Evolutionary conservation across 2,329 filamentous ascomycete genomes (phyloP), one percentile per base, ranked within the genome.

Genomic region (Cryoendolithus antarcticus): DNA sequence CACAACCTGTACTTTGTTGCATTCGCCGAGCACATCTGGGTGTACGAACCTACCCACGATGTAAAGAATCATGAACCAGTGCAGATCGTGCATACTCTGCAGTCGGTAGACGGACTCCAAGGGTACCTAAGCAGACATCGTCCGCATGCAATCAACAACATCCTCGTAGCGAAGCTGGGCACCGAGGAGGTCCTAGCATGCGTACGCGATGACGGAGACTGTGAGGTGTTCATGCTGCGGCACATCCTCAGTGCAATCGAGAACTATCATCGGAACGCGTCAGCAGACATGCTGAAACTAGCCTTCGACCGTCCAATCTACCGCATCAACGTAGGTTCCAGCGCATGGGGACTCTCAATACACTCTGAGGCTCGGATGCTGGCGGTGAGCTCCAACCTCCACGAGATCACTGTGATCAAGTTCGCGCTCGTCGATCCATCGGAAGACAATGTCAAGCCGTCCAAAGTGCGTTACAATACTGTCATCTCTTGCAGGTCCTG

Each of bases 281-380:
- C 19, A 21, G 19, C 19, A 6, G 19, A 21, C 19, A 21, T 21
- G 19, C 19, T 21, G 19, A 21, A 21, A 6, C 19, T 21, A 21
- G 19, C 19, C 19, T 21, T 21, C 24, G 24, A 27, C 4, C 24
- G 43, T 52, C 64, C 65, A 0, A 83, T 93, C 53, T 83, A 94
- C 41, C 74, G 77, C 42, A 74, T 82, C 30, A 86, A 82, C 54
- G 86, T 94, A 2, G 74, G 75, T 1, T 64, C 62, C 15, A 89
- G 84, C 43, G 89, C 88, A 2, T 98, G 91, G 91, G 91, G 89
- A 0, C 62, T 94, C 35, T 81, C 86, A 6, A 71, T 94, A 8
- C 89, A 96, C 57, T 71, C 75, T 44, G 66, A 78, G 45, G 85
- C 84, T n/a, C 77, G 88, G 0, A 66, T 95, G 44, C 81, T 98